phyloP scores from a whole-genome alignment of 148 eudicot species.

The Rhododendron kiyosumense region DNA sequence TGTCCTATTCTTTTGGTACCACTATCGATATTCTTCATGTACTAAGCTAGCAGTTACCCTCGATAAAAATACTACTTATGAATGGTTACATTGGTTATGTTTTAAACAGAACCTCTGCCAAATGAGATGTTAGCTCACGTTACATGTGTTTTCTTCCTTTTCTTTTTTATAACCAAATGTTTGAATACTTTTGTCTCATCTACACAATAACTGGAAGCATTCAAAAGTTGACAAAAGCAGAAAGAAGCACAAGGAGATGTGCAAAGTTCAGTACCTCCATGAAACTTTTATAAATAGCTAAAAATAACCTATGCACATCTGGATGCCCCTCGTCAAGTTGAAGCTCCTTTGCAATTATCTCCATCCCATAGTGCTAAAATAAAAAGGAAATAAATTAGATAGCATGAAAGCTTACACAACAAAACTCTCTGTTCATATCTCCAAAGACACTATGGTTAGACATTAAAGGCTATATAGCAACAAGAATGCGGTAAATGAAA shows the following conservation, averaged over 20 bases:
- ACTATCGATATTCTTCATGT: background rate
- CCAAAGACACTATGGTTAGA: background rate
- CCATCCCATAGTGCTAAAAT: conserved; percentile 72
- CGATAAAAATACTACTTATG: too few species aligned
- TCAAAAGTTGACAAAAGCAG: background rate
- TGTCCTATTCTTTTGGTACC: background rate
- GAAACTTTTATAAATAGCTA: conserved; percentile 74
- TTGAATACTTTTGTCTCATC: background rate
- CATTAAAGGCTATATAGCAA: background rate
- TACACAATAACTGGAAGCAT: background rate
- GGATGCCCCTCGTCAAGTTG: conserved; percentile 62
- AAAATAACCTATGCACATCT: conserved; percentile 59
- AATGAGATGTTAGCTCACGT: background rate
- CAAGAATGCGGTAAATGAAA: background rate
- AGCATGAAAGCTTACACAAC: background rate
- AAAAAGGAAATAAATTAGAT: background rate
- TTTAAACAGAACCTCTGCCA: background rate
- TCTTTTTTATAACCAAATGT: background rate
- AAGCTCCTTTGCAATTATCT: conserved; percentile 86
- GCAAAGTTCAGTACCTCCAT: conserved; percentile 64
- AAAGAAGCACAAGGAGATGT: background rate
- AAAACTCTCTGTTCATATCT: background rate
- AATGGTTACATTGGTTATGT: background rate
- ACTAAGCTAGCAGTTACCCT: background rate
- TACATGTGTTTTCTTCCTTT: background rate